Evolutionary conservation across 2,329 filamentous ascomycete species (phyloP).

Genomic region (Claviceps sp.): DNA sequence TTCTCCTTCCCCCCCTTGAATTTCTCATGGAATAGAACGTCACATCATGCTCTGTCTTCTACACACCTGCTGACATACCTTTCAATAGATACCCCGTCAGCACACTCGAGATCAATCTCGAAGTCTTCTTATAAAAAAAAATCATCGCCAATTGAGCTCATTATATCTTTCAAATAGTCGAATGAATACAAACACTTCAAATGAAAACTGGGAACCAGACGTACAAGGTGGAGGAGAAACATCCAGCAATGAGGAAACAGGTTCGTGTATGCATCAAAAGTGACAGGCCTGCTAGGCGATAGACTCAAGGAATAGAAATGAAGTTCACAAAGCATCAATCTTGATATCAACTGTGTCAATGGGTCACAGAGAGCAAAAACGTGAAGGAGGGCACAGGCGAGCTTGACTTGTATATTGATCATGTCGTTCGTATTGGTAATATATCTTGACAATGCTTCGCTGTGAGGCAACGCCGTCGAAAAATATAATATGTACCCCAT

Average conservation of each 20-base stretch:
- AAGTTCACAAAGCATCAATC: neutral
- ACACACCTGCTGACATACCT: neutral
- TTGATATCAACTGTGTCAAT: neutral
- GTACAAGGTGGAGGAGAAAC: constrained; percentile 4
- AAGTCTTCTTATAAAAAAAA: constrained; percentile 64
- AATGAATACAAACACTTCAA: neutral
- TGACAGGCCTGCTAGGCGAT: neutral
- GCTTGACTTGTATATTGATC: neutral
- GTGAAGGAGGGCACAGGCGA: neutral
- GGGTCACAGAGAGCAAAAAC: neutral
- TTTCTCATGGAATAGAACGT: neutral
- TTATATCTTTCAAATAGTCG: too few species aligned
- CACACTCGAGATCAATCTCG: constrained; percentile 86
- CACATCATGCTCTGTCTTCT: too few species aligned
- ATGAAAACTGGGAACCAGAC: neutral
- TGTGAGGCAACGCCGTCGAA: neutral
- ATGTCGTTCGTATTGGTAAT: neutral
- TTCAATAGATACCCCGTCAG: constrained; percentile 68
- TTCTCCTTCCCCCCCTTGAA: neutral
- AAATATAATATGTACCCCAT: neutral
- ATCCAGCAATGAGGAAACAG: neutral
- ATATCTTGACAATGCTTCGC: neutral
- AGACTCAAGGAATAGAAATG: constrained; percentile 9
- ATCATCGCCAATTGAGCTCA: too few species aligned
- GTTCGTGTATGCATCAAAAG: too few species aligned